Evolutionary conservation across 805 yeast genomes (phyloP).

Genomic region (Tetrapisispora nanseiensis): DNA sequence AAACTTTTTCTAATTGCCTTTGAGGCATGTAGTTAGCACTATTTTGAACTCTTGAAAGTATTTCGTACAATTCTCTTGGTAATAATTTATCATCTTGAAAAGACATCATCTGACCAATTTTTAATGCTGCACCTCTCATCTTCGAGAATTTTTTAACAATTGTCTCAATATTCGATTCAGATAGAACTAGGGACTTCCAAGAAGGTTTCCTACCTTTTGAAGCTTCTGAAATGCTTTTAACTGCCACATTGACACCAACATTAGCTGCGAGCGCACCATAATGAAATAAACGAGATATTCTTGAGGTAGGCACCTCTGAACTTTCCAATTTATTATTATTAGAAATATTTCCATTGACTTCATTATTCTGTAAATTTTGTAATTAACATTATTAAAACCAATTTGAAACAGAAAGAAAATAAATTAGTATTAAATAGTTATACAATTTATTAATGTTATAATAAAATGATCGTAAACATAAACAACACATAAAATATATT

Average conservation of each 20-base stretch:
- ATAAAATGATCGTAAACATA: too few relatives aligned
- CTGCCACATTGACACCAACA: slow-evolving; percentile 73
- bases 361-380: background rate
- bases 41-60: slow-evolving; percentile 78
- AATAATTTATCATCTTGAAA: slow-evolving; percentile 83
- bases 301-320: slow-evolving; percentile 73
- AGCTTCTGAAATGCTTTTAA: slow-evolving; percentile 62
- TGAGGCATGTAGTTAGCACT: slow-evolving; percentile 96
- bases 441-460: too few relatives aligned
- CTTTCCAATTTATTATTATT: slow-evolving; percentile 15
- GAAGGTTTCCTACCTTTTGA: slow-evolving; percentile 45
- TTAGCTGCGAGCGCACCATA: slow-evolving; percentile 90
- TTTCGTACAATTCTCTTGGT: slow-evolving; percentile 76
- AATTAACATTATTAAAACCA: too few relatives aligned
- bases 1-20: slow-evolving; percentile 69
- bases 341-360: background rate
- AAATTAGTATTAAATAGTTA: too few relatives aligned
- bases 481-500: too few relatives aligned
- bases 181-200: slow-evolving; percentile 52
- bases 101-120: slow-evolving; percentile 92
- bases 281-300: slow-evolving; percentile 84
- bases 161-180: slow-evolving; percentile 76
- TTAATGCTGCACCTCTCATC: slow-evolving; percentile 98
- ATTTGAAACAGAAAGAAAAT: too few relatives aligned
- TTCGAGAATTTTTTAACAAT: slow-evolving; percentile 80